Conservation (phyloP, 305 asterid species). For the Coffea humblotiana region DNA sequence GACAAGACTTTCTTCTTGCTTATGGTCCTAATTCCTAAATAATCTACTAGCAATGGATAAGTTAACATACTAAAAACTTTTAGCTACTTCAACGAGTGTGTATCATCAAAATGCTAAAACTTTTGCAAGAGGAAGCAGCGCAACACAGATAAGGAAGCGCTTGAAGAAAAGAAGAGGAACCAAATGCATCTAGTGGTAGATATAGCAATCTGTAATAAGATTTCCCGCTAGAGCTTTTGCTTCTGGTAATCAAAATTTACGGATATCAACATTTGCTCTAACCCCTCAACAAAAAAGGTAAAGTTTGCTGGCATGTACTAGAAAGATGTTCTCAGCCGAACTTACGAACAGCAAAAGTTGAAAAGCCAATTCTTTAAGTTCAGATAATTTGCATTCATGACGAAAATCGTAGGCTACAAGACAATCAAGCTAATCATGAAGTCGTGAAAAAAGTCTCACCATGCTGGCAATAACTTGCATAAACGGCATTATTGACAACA, state of each 20-base stretch:
- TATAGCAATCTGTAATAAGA: not conserved
- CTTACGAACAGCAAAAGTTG: too few species aligned
- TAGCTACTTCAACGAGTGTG: not conserved
- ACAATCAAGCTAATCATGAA: not conserved
- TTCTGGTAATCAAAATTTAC: not conserved
- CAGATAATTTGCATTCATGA: not conserved
- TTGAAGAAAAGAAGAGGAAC: not conserved
- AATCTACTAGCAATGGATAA: too few species aligned
- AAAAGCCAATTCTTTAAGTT: not conserved
- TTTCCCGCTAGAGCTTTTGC: not conserved
- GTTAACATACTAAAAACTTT: not conserved
- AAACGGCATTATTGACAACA: slow-evolving; percentile 84
- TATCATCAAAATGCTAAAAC: not conserved
- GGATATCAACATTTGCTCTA: not conserved
- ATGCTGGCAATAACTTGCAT: slow-evolving; percentile 90
- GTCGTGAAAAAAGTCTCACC: slow-evolving; percentile 47
- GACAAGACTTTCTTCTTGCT: not conserved
- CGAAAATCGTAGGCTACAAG: not conserved
- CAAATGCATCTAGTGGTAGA: not conserved
- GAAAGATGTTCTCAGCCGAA: too few species aligned
- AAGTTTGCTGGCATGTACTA: not conserved
- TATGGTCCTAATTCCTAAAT: not conserved
- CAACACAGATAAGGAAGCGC: not conserved
- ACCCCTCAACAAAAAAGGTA: not conserved
- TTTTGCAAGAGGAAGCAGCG: not conserved